Conservation (phyloP, 2,329 filamentous ascomycete genomes). For the Paecilomyces sp. region DNA sequence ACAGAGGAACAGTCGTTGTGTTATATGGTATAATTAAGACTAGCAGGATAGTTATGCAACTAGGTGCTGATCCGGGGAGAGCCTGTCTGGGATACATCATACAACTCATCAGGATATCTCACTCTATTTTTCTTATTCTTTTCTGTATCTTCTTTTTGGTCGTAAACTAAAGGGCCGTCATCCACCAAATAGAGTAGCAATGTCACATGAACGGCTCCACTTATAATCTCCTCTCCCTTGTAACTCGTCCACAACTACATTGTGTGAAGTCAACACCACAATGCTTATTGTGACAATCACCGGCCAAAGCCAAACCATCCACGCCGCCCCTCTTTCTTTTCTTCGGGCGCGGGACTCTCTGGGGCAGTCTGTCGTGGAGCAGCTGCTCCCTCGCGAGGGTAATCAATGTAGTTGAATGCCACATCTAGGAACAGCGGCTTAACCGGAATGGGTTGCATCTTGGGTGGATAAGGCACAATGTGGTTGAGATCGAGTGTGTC, state of each 20-base stretch:
- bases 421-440: conserved; percentile 96
- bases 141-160: too few species aligned
- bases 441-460: conserved; percentile 72
- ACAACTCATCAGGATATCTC: too few species aligned
- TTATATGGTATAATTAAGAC: too few species aligned
- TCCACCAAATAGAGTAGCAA: neutral
- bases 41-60: too few species aligned
- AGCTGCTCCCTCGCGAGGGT: conserved; percentile 55
- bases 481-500: conserved; percentile 67
- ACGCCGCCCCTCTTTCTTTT: conserved; percentile 53
- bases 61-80: too few species aligned
- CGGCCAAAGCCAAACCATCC: conserved; percentile 70
- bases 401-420: conserved; percentile 95
- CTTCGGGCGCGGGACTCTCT: conserved; percentile 22
- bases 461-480: conserved; percentile 80
- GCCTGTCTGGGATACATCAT: too few species aligned
- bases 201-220: neutral
- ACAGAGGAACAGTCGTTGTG: too few species aligned
- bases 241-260: neutral
- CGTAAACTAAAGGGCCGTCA: neutral
- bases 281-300: conserved; percentile 2
- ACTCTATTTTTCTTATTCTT: too few species aligned
- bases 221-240: neutral
- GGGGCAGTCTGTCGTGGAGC: conserved; percentile 20
- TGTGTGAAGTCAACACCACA: neutral